A percentile compares a stretch with the other conserved stretches of the same genome.
phyloP scores from a whole-genome alignment of 306 rosid genomes.

The Ceratonia siliqua region DNA sequence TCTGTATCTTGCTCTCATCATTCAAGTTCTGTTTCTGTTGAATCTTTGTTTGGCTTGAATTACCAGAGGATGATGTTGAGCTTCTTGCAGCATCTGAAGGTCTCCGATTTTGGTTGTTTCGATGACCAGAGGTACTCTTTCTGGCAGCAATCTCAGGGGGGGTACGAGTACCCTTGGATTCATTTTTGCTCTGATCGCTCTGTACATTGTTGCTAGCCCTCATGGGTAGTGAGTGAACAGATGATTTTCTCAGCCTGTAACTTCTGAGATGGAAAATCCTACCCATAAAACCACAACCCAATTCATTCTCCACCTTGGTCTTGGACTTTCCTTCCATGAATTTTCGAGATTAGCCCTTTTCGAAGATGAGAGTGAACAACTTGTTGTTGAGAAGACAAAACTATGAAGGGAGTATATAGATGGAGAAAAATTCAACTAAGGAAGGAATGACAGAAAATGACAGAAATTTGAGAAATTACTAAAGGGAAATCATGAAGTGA shows the following conservation, averaged over 20 bases:
- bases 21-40: slow-evolving; percentile 31
- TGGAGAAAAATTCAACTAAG: slow-evolving; percentile 13
- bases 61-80: slow-evolving; percentile 61
- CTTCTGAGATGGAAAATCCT: slow-evolving; percentile 55
- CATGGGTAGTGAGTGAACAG: slow-evolving; percentile 74
- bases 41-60: slow-evolving; percentile 40
- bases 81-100: slow-evolving; percentile 66
- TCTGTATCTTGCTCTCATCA: slow-evolving; percentile 35
- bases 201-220: slow-evolving; percentile 31
- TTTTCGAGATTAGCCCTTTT: not conserved
- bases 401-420: not conserved
- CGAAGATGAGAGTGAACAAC: not conserved
- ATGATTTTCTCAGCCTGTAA: slow-evolving; percentile 61
- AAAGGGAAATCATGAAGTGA: slow-evolving; percentile 39
- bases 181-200: slow-evolving; percentile 31
- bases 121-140: slow-evolving; percentile 41
- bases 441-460: slow-evolving; percentile 10
- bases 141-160: not conserved
- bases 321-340: slow-evolving; percentile 55
- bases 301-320: slow-evolving; percentile 38
- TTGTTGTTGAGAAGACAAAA: no score
- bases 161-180: slow-evolving; percentile 28
- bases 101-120: slow-evolving; percentile 41
- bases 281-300: slow-evolving; percentile 69
- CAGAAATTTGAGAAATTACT: slow-evolving; percentile 22